Conservation (phyloP, 2,329 filamentous ascomycete species). For the Fonsecaea pedrosoi region DNA sequence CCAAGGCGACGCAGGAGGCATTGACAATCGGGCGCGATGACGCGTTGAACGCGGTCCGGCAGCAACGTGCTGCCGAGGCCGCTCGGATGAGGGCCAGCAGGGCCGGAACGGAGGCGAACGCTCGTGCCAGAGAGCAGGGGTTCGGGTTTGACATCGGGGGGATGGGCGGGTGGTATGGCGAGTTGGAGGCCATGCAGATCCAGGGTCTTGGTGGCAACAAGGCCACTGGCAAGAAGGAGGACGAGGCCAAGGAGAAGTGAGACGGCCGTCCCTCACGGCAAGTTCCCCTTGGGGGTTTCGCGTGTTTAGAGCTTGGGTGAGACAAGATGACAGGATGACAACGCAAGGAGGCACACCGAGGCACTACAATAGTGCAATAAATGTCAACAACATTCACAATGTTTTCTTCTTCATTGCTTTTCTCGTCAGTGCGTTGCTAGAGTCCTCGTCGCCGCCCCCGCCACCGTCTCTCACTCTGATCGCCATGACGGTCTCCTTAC, state of each 20-base stretch:
- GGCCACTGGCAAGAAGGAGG: conserved; percentile 1
- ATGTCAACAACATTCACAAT: no score
- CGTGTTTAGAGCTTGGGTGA: no score
- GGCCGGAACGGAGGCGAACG: neutral
- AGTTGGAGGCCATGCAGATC: conserved; percentile 28
- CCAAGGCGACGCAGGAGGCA: conserved; percentile 6
- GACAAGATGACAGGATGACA: no score
- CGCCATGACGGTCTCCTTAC: no score
- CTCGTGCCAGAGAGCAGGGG: neutral
- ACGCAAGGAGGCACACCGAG: no score
- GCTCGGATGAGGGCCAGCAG: conserved; percentile 1
- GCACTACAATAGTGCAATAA: no score
- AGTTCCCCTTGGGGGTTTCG: neutral
- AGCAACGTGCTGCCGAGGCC: neutral
- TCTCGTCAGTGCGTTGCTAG: no score
- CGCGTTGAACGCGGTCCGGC: neutral
- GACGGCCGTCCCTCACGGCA: neutral
- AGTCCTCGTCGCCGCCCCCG: no score
- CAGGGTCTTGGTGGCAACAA: conserved; percentile 14
- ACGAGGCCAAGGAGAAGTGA: neutral
- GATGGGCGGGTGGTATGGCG: conserved; percentile 19
- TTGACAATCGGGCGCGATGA: neutral
- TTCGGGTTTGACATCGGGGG: conserved; percentile 22
- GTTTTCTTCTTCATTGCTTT: no score
- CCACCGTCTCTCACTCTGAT: no score